Base-by-base conservation (phyloP, 2,329 filamentous ascomycete genomes). In the Colletotrichum sp. region DNA sequence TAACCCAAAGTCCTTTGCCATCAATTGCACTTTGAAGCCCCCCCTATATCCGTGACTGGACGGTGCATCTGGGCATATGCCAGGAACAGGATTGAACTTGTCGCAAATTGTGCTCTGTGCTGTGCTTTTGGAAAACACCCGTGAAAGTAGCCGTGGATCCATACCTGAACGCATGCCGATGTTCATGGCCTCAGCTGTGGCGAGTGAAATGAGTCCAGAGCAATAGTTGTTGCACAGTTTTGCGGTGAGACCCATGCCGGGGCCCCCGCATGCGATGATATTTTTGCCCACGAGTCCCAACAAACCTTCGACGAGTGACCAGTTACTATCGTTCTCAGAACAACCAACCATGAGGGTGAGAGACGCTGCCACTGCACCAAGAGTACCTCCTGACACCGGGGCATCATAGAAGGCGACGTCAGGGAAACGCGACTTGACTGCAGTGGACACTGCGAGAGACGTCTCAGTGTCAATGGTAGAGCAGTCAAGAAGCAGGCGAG, bases 141-240 rank as follows among this genome's bases (percentile, higher is more conserved):
- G 64, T 4, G 80, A 80, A 28, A 92, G 83, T 4, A 90, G 86
- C 6, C 87, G 81, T 0, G 90, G 89, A 76, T 92, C 89, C 71
- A 93, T 83, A 0, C 91, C 90, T 7, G 88, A 87, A 2, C 86
- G 83, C 84, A 93, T 92, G 1, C 90, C 90, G 81, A 93, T 90
- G 75, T 92, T 88, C 85, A 92, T 89, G 1, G 90, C 90, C 80
- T 93, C 91, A 1, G 89, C 86, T 59, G 85, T 87, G 0, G 90
- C 90, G 69, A 93, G 90, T 7, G 90, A 88, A 73, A 92, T 92
- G 26, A 92, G 83, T 1, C 89, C 90, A 0, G 88, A 91, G 65
- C 89, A 86, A 80, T 93, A 93, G 79, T 93, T 93, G 80, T 93
- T 93, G 71, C 87, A 90, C 7, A 92, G 82, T 81, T 92, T 93